A percentile compares a stretch with the other conserved stretches of the same genome.
Conservation (phyloP, 345 rosid genomes). For the Populus alba region DNA sequence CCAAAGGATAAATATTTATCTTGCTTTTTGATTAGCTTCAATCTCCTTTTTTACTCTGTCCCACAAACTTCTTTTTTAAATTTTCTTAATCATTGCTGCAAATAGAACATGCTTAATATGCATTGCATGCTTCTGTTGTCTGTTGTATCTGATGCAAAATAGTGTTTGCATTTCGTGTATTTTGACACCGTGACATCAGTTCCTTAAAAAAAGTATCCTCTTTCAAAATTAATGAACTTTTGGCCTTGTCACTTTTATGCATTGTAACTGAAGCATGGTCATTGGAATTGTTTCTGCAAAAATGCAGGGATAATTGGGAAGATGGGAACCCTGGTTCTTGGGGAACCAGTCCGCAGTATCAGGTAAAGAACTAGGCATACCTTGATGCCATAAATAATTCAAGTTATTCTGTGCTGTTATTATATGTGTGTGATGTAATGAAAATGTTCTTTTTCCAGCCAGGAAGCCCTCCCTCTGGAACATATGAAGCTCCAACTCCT, state of each 20-base stretch:
- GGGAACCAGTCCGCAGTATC: constrained; percentile 88
- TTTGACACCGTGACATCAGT: neutral
- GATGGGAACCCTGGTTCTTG: constrained; percentile 92
- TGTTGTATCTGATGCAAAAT: constrained; percentile 1
- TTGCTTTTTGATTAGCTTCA: neutral
- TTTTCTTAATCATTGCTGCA: neutral
- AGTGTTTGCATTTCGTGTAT: neutral
- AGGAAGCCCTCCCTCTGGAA: constrained; percentile 88
- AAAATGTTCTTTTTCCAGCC: constrained; percentile 45
- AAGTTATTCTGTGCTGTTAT: neutral
- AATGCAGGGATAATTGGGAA: constrained; percentile 84
- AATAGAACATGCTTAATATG: neutral
- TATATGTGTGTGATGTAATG: neutral
- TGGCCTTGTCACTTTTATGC: neutral
- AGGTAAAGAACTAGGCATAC: constrained; percentile 38
- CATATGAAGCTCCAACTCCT: constrained; percentile 95
- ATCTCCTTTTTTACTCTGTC: too few relatives aligned
- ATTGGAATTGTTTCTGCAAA: neutral
- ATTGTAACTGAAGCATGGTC: neutral
- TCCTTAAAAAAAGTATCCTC: neutral
- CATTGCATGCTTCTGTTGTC: neutral
- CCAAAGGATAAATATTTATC: neutral
- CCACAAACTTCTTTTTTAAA: neutral
- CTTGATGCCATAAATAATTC: neutral
- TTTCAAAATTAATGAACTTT: neutral